Percentiles rank a stretch among this genome's conserved stretches.
phyloP scores from a whole-genome alignment of 495 filamentous ascomycete genomes.

The Hypoxylon fragiforme region DNA sequence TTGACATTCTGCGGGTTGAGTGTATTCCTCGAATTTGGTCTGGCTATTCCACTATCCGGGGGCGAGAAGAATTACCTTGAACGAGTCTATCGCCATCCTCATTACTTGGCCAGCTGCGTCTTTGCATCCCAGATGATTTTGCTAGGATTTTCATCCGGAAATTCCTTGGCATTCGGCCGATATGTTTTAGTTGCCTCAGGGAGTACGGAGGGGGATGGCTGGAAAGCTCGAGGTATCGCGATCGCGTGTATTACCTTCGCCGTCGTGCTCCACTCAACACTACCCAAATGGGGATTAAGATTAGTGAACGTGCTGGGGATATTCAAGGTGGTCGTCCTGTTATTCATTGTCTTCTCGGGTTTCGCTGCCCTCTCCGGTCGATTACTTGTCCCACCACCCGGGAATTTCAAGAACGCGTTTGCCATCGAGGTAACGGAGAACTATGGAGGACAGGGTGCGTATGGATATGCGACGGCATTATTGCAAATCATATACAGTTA shows the following conservation, averaged over 20 bases:
- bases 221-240: conserved; percentile 69
- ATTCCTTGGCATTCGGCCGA: conserved; percentile 69
- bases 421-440: conserved; percentile 45
- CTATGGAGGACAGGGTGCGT: conserved; percentile 58
- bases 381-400: conserved; percentile 56
- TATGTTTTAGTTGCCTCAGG: conserved; percentile 70
- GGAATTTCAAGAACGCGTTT: conserved; percentile 70
- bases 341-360: conserved; percentile 67
- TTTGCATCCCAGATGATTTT: conserved; percentile 62
- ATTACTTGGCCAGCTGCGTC: conserved; percentile 66
- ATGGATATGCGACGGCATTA: conserved; percentile 64
- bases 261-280: conserved; percentile 61
- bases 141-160: conserved; percentile 59
- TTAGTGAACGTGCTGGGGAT: conserved; percentile 67
- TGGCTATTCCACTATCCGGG: conserved; percentile 56
- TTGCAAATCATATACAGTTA: conserved; percentile 71
- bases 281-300: conserved; percentile 69
- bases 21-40: conserved; percentile 56
- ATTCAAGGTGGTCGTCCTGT: conserved; percentile 68
- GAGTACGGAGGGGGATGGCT: conserved; percentile 60
- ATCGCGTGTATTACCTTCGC: conserved; percentile 67
- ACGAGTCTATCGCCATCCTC: conserved; percentile 64
- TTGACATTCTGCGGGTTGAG: conserved; percentile 48
- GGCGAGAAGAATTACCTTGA: conserved; percentile 71
- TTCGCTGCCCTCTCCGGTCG: conserved; percentile 65